Evolutionary conservation across 1,284 basidiomycete species (phyloP).

Genomic region (Cystobasidium sp.): DNA sequence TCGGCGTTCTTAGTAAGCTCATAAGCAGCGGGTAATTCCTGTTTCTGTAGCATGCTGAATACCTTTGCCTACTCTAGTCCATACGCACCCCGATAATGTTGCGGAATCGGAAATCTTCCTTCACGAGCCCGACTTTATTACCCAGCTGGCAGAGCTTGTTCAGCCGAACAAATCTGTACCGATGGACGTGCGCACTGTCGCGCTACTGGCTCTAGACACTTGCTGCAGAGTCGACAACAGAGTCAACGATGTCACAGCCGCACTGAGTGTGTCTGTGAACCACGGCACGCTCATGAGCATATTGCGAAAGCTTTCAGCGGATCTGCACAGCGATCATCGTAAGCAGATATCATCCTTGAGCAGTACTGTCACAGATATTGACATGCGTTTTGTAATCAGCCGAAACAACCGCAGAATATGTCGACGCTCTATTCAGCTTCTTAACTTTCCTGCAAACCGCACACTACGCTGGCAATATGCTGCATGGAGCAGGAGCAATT

Average conservation of each 20-base stretch:
- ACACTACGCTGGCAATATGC: slow-evolving; percentile 83
- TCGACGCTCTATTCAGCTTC: slow-evolving; percentile 84
- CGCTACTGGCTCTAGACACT: slow-evolving; percentile 86
- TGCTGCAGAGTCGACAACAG: slow-evolving; percentile 81
- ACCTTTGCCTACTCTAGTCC: slow-evolving; percentile 12
- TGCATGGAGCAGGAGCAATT: slow-evolving; percentile 94
- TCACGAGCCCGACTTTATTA: slow-evolving; percentile 89
- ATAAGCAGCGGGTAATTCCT: not conserved
- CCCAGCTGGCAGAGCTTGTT: slow-evolving; percentile 84
- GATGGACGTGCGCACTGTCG: slow-evolving; percentile 74
- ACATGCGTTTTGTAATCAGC: slow-evolving; percentile 44
- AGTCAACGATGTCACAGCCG: slow-evolving; percentile 82
- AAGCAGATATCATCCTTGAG: slow-evolving; percentile 13
- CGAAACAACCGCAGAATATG: slow-evolving; percentile 72
- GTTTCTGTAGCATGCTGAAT: not conserved
- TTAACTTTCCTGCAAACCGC: slow-evolving; percentile 85
- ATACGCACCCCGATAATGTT: slow-evolving; percentile 68
- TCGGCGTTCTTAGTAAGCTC: slow-evolving; percentile 74
- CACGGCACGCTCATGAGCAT: slow-evolving; percentile 92
- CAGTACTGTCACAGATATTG: not conserved
- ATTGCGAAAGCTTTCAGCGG: slow-evolving; percentile 75
- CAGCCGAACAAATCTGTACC: slow-evolving; percentile 72
- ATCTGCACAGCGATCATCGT: slow-evolving; percentile 60
- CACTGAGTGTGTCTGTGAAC: slow-evolving; percentile 93
- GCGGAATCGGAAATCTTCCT: slow-evolving; percentile 83